phyloP scores from a whole-genome alignment of 305 asterid genomes.

The Petunia hybrid region DNA sequence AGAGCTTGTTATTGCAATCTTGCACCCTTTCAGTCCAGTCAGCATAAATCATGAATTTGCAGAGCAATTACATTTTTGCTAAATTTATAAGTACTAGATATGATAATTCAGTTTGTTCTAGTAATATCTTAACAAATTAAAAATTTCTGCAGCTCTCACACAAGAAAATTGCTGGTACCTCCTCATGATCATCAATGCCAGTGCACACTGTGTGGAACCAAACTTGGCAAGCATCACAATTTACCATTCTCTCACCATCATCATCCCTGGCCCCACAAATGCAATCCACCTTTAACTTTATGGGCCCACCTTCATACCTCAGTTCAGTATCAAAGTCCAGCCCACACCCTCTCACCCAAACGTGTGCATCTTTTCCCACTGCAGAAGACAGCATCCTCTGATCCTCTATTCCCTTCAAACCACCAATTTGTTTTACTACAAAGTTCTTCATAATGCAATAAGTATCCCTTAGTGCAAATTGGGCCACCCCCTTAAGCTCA shows the following conservation, averaged over 20 bases:
- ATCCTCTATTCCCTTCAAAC: conserved; percentile 62
- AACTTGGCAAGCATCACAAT: conserved; percentile 36
- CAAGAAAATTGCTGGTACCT: conserved; percentile 29
- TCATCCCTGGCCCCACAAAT: conserved; percentile 38
- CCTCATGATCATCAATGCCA: conserved; percentile 37
- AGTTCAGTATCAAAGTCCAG: conserved; percentile 59
- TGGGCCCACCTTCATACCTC: conserved; percentile 69
- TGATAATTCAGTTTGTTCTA: conserved; percentile 26
- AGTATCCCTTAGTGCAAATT: conserved; percentile 75
- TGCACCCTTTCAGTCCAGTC: background rate
- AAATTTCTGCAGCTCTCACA: conserved; percentile 33
- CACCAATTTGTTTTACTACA: conserved; percentile 72
- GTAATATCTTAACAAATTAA: background rate
- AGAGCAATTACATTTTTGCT: background rate
- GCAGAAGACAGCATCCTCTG: conserved; percentile 45
- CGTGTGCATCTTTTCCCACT: conserved; percentile 50
- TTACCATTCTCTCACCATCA: conserved; percentile 42
- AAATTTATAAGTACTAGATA: background rate
- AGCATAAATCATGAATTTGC: conserved; percentile 16
- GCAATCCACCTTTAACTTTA: conserved; percentile 34
- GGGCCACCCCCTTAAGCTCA: conserved; percentile 58
- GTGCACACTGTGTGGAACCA: conserved; percentile 42
- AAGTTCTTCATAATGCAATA: conserved; percentile 70
- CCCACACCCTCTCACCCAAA: conserved; percentile 81
- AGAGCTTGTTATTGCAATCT: too few relatives aligned